phyloP scores from a whole-genome alignment of 768 basidiomycete genomes.

The Russula olivacea region DNA sequence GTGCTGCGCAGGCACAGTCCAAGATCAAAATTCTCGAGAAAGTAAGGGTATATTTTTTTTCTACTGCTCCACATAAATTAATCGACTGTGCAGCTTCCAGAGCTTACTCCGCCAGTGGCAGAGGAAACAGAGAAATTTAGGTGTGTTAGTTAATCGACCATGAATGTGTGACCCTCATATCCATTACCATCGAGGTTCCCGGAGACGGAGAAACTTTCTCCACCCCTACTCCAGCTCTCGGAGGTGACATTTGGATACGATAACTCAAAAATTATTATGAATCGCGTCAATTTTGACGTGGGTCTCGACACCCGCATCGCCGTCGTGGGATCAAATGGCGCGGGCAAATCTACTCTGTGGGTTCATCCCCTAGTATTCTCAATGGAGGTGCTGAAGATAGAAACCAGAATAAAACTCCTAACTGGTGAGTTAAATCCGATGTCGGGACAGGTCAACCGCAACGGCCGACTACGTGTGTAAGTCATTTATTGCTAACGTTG shows the following conservation, averaged over 20 bases:
- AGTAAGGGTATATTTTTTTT: slow-evolving; percentile 34
- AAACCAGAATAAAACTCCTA: slow-evolving; percentile 77
- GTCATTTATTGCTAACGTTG: slow-evolving; percentile 27
- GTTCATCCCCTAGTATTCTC: slow-evolving; percentile 27
- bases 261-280: slow-evolving; percentile 68
- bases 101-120: slow-evolving; percentile 85
- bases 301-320: slow-evolving; percentile 93
- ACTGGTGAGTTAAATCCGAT: slow-evolving; percentile 76
- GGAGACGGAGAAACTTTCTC: slow-evolving; percentile 95
- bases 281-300: slow-evolving; percentile 81
- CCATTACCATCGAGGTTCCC: slow-evolving; percentile 56
- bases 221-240: slow-evolving; percentile 87
- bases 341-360: slow-evolving; percentile 93
- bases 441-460: slow-evolving; percentile 77
- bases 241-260: slow-evolving; percentile 88
- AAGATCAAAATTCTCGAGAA: slow-evolving; percentile 72
- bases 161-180: not conserved
- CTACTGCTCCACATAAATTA: not conserved
- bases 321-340: slow-evolving; percentile 91
- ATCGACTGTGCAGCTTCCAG: slow-evolving; percentile 58
- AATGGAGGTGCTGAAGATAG: not conserved
- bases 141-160: slow-evolving; percentile 34
- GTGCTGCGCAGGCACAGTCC: slow-evolving; percentile 82
- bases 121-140: slow-evolving; percentile 94
- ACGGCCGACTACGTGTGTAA: slow-evolving; percentile 86